These are phyloP conservation scores for Pseudozyma pruni DNA, from an alignment of 1,284 basidiomycete species.

Conservation along the genomic window DNA sequence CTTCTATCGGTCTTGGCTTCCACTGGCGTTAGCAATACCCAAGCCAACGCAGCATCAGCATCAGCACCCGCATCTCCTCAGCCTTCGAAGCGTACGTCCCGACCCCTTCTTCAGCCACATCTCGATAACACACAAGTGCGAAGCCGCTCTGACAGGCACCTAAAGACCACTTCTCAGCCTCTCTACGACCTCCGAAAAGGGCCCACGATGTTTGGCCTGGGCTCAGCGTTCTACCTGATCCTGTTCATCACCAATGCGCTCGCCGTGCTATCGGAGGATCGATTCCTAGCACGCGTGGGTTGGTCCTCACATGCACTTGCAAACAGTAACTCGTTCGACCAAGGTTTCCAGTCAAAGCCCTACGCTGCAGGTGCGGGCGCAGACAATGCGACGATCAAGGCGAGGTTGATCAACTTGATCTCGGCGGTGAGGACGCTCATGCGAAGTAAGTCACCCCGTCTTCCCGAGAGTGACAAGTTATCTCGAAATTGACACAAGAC, in stretches of 20 bases:
- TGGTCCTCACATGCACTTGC: conserved; percentile 74
- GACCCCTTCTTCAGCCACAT: no score
- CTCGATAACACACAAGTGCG: no score
- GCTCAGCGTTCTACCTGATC: conserved; percentile 70
- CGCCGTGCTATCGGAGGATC: conserved; percentile 92
- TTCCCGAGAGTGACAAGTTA: no score
- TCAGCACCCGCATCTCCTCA: no score
- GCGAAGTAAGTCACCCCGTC: conserved; percentile 77
- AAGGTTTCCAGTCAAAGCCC: conserved; percentile 35
- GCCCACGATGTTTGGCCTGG: conserved; percentile 56
- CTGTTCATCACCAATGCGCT: conserved; percentile 90
- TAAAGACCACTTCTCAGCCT: no score
- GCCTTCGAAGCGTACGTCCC: no score
- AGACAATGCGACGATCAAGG: conserved; percentile 75
- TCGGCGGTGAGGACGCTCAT: conserved; percentile 91
- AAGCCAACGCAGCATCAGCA: no score
- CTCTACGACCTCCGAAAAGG: no score
- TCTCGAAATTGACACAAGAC: background rate
- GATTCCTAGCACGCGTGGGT: conserved; percentile 91
- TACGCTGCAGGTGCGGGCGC: conserved; percentile 1
- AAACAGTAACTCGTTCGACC: conserved; percentile 22
- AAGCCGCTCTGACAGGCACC: no score
- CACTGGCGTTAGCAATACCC: no score
- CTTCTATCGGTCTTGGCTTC: no score
- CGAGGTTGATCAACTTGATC: conserved; percentile 87